phyloP scores from a whole-genome alignment of 2,329 filamentous ascomycete genomes.

The Cylindrodendrum hubeiense region DNA sequence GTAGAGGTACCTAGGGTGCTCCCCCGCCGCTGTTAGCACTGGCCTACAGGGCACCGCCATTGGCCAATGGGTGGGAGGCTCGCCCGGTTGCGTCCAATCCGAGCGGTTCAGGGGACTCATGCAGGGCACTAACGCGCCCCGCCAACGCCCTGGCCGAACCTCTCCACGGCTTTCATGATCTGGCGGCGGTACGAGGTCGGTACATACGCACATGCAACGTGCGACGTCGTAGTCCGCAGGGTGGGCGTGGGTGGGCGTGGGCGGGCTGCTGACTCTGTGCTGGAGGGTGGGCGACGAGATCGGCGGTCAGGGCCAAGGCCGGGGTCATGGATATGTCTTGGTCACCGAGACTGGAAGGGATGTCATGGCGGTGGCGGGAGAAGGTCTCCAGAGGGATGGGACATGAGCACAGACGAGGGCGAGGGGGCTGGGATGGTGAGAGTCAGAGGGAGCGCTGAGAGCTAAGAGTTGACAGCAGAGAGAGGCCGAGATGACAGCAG shows the following conservation, averaged over 20 bases:
- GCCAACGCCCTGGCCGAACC: conserved; percentile 40
- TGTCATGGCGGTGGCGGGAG: conserved; percentile 25
- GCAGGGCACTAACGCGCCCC: conserved; percentile 44
- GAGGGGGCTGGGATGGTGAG: neutral
- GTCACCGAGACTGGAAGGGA: conserved; percentile 21
- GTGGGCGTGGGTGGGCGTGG: too few species aligned
- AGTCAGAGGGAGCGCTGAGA: neutral
- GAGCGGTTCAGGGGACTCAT: conserved; percentile 29
- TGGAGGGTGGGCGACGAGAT: conserved; percentile 37
- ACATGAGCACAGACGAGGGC: neutral
- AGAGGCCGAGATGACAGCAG: conserved; percentile 5
- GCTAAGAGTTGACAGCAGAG: neutral
- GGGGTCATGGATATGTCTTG: neutral
- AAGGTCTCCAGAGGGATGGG: neutral
- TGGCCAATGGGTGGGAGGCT: conserved; percentile 40
- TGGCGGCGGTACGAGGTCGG: conserved; percentile 18
- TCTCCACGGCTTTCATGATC: conserved; percentile 38
- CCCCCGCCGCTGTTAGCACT: conserved; percentile 31
- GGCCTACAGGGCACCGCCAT: conserved; percentile 21
- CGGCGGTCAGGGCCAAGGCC: conserved; percentile 42
- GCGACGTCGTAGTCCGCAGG: neutral
- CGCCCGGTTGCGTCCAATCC: conserved; percentile 35
- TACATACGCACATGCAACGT: neutral
- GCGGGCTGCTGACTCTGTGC: conserved; percentile 17
- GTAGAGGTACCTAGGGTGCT: conserved; percentile 28